Percentiles rank a stretch among this genome's conserved stretches.
phyloP scores from a whole-genome alignment of 2,329 filamentous ascomycete genomes.

The Fusarium sp. region DNA sequence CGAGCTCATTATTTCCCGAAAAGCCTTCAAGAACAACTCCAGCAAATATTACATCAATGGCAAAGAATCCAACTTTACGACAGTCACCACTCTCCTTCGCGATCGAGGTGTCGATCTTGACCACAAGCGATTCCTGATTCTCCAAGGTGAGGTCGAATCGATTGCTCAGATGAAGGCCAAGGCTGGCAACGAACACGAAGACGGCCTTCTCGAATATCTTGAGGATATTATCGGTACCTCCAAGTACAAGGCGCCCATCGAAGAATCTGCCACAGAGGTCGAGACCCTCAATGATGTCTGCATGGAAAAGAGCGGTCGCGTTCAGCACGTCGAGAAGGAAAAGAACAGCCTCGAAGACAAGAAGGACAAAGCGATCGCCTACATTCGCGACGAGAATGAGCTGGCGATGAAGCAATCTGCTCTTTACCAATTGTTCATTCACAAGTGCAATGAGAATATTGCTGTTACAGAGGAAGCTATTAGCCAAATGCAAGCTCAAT shows the following conservation, averaged over 20 bases:
- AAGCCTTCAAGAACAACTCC: constrained; percentile 96
- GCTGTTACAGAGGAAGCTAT: constrained; percentile 90
- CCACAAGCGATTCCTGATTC: constrained; percentile 96
- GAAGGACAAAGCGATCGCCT: constrained; percentile 92
- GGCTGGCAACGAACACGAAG: constrained; percentile 92
- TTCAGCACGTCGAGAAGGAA: constrained; percentile 98
- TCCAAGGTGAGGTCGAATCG: constrained; percentile 97
- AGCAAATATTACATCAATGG: constrained; percentile 98
- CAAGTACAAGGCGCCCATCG: constrained; percentile 97
- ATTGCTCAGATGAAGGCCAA: constrained; percentile 99
- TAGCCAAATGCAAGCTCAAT: constrained; percentile 85
- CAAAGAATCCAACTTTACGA: constrained; percentile 89
- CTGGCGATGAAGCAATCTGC: constrained; percentile 88
- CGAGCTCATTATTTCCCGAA: constrained; percentile 85
- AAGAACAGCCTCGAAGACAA: constrained; percentile 93
- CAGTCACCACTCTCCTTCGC: constrained; percentile 85
- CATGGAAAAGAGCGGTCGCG: constrained; percentile 91
- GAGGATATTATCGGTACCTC: constrained; percentile 99
- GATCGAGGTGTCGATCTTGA: constrained; percentile 94
- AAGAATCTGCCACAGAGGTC: constrained; percentile 89
- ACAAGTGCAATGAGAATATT: constrained; percentile 89
- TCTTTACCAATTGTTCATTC: constrained; percentile 90
- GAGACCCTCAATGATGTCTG: constrained; percentile 95
- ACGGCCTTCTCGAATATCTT: constrained; percentile 93
- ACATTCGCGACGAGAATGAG: constrained; percentile 92